A percentile compares a stretch with the other conserved stretches of the same genome.
Evolutionary conservation across 2,329 filamentous ascomycete genomes (phyloP).

Genomic region (Fragosphaeria purpurea): DNA sequence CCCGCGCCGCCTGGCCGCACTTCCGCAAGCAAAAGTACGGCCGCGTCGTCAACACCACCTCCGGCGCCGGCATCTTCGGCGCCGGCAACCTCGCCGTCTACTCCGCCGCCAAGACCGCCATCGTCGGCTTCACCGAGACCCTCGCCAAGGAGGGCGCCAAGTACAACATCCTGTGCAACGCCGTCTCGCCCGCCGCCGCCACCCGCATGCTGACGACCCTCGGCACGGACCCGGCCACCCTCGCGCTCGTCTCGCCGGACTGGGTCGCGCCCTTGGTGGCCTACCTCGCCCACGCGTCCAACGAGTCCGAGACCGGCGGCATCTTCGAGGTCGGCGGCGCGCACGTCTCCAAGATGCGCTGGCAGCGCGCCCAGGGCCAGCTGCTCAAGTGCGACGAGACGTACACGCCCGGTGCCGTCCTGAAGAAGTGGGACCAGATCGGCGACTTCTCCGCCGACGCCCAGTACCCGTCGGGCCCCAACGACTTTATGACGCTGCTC

Average conservation of each 20-base stretch:
- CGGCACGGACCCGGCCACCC: conserved; percentile 77
- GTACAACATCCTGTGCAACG: conserved; percentile 95
- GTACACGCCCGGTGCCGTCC: conserved; percentile 78
- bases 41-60: conserved; percentile 90
- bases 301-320: conserved; percentile 69
- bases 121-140: conserved; percentile 96
- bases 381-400: conserved; percentile 80
- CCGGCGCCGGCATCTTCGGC: conserved; percentile 90
- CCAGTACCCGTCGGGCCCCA: conserved; percentile 72
- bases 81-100: conserved; percentile 96
- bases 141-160: conserved; percentile 94
- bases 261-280: conserved; percentile 94
- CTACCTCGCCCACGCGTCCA: conserved; percentile 75
- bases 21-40: conserved; percentile 99
- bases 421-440: conserved; percentile 83
- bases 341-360: conserved; percentile 84
- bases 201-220: conserved; percentile 93
- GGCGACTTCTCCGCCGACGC: conserved; percentile 69
- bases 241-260: conserved; percentile 77
- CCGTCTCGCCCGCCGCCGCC: conserved; percentile 89
- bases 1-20: conserved; percentile 89
- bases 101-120: conserved; percentile 87
- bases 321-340: conserved; percentile 94
- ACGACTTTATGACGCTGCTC: conserved; percentile 78
- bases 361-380: conserved; percentile 85